Base-by-base conservation (phyloP, 805 yeast genomes). In the Candida easanensis region DNA sequence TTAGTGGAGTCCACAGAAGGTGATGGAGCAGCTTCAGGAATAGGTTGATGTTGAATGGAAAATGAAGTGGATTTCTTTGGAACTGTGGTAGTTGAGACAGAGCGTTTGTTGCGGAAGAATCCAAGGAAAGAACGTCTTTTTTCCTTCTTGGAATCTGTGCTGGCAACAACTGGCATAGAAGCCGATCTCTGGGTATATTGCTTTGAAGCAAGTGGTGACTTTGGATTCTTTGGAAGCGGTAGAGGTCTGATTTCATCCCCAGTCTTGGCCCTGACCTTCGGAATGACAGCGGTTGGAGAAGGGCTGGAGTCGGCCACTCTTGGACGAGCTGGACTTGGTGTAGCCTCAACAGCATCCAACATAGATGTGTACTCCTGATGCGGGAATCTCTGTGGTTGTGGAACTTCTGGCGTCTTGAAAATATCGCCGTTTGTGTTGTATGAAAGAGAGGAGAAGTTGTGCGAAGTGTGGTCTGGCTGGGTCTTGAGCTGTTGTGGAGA, bases 391-490 rank as follows among this genome's bases (percentile, higher is more conserved):
- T 44, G 51, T 19, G 47, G 31, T 39, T 46, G 56, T 41, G 39
- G 48, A 9, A 45, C 51, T 33, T 46, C 49, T 38, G 64, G 60
- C 20, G 65, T 56, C 45, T 56, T 46, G 46, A 57, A 54, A 30
- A 53, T 53, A 45, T 60, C 57, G 10, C 36, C 44, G 10, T 14
- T 23, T n/a, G 39, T 25, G 39, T 26, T 33, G 13, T 15, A 5
- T 13, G 14, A 27, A n/a, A 13, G 17, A 6, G 42, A 8, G 27
- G 64, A 11, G 56, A 60, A n/a, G 34, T 37, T 8, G 19, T n/a
- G 17, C 33, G 10, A 23, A 13, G 10, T 22, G 10, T 22, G 25
- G 25, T 7, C 10, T 7, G 10, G 30, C 8, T 13, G 30, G 30
- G 31, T 16, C 10, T 35, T 17, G 4, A 4, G 20, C 14, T 35